These are phyloP conservation scores for Melanogaster broomeanus DNA, from an alignment of 768 basidiomycete species.

Conservation along the genomic window DNA sequence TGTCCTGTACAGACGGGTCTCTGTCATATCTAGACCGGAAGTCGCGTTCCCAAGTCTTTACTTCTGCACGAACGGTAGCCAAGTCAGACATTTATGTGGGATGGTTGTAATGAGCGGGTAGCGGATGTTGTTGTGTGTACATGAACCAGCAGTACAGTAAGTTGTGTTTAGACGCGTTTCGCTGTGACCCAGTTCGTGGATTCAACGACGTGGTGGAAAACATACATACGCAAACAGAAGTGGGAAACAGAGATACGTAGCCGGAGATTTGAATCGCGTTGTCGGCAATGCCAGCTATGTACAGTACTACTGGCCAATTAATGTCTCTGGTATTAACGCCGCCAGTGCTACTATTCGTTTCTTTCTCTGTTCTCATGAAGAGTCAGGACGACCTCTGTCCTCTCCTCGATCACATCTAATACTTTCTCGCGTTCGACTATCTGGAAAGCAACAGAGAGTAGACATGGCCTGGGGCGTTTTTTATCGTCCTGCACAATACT, in stretches of 20 bases:
- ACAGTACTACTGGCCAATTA: no score
- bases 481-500: slow-evolving; percentile 7
- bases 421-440: background rate
- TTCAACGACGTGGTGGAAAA: no score
- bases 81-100: slow-evolving; percentile 17
- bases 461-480: slow-evolving; percentile 17
- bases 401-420: no score
- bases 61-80: slow-evolving; percentile 56
- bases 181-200: background rate
- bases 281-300: no score
- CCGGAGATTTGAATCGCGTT: background rate
- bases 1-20: slow-evolving; percentile 70
- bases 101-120: background rate
- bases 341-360: no score
- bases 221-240: slow-evolving; percentile 1
- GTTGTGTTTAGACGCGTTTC: background rate
- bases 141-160: no score
- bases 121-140: background rate
- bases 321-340: no score
- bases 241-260: background rate
- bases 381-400: no score
- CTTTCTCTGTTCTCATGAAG: background rate
- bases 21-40: slow-evolving; percentile 59
- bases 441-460: no score
- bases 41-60: slow-evolving; percentile 76